Conservation (phyloP, 2,329 filamentous ascomycete species). For the Fusarium nygamai region DNA sequence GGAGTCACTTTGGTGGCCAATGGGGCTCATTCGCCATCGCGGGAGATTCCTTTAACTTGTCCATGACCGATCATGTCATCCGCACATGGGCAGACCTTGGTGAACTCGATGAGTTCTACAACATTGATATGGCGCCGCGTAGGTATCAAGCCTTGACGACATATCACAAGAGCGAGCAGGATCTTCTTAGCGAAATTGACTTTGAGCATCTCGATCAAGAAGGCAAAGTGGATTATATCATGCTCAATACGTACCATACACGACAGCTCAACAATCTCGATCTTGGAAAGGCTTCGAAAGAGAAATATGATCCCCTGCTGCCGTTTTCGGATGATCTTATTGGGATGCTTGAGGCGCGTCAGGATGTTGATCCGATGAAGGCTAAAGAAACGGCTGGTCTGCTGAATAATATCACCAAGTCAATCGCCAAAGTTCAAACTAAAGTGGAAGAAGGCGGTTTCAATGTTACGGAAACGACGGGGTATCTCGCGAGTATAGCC, state of each 20-base stretch:
- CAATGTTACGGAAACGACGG: constrained; percentile 26
- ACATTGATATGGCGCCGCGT: constrained; percentile 13
- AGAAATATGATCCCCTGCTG: background rate
- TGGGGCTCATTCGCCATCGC: background rate
- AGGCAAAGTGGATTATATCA: constrained; percentile 28
- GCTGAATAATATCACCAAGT: constrained; percentile 23
- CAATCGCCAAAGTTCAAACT: background rate
- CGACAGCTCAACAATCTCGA: constrained; percentile 23
- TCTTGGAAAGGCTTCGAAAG: background rate
- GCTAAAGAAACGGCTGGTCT: constrained; percentile 11
- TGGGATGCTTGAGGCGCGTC: constrained; percentile 20
- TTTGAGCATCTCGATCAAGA: constrained; percentile 23
- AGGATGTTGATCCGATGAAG: constrained; percentile 29
- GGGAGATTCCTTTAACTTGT: constrained; percentile 5
- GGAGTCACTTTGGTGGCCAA: background rate
- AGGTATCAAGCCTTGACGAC: constrained; percentile 1
- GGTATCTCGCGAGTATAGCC: constrained; percentile 18
- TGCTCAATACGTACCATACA: constrained; percentile 27
- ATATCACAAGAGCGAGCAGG: constrained; percentile 18
- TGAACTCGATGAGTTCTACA: constrained; percentile 23
- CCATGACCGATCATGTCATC: constrained; percentile 25
- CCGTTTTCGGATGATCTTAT: constrained; percentile 16
- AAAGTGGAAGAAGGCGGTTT: constrained; percentile 14
- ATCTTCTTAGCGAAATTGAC: constrained; percentile 9
- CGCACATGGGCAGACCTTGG: constrained; percentile 26